phyloP scores from a whole-genome alignment of 306 rosid species.

The Corylus heterophylla region DNA sequence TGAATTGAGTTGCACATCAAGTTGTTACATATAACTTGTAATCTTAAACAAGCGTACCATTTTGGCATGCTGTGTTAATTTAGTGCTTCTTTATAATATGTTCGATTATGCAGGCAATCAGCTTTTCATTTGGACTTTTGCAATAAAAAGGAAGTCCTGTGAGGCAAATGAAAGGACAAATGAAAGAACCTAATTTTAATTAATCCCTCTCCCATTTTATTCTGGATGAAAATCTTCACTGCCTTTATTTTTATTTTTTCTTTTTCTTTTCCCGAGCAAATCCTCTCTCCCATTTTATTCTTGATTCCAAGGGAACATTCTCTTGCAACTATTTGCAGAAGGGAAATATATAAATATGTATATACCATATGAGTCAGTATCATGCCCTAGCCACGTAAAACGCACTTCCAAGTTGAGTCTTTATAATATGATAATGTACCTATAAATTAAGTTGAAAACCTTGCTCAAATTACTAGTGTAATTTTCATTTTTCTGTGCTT shows the following conservation, averaged over 20 bases:
- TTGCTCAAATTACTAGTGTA: not conserved
- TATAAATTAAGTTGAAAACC: not conserved
- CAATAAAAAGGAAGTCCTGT: not conserved
- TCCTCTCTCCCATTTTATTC: not conserved
- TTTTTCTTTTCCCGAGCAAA: not conserved
- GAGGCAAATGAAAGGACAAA: too few species aligned
- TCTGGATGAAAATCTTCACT: not conserved
- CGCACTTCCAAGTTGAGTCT: too few species aligned
- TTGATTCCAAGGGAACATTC: not conserved
- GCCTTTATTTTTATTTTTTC: not conserved
- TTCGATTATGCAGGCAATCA: not conserved
- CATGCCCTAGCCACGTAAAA: not conserved
- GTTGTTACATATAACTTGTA: not conserved
- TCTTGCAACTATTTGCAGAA: not conserved
- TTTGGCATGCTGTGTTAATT: not conserved
- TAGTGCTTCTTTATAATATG: not conserved
- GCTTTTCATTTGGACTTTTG: not conserved
- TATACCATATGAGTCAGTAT: not conserved
- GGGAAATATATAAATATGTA: not conserved
- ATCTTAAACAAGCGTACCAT: not conserved
- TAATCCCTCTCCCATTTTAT: not conserved
- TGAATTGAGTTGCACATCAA: slow-evolving; percentile 38
- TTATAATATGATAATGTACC: not conserved
- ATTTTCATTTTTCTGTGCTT: not conserved
- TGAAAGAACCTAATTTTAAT: not conserved